A percentile compares a stretch with the other conserved stretches of the same genome.
These are phyloP conservation scores for Hypoxylon sp. DNA, from an alignment of 2,329 filamentous ascomycete species.

Conservation along the genomic window DNA sequence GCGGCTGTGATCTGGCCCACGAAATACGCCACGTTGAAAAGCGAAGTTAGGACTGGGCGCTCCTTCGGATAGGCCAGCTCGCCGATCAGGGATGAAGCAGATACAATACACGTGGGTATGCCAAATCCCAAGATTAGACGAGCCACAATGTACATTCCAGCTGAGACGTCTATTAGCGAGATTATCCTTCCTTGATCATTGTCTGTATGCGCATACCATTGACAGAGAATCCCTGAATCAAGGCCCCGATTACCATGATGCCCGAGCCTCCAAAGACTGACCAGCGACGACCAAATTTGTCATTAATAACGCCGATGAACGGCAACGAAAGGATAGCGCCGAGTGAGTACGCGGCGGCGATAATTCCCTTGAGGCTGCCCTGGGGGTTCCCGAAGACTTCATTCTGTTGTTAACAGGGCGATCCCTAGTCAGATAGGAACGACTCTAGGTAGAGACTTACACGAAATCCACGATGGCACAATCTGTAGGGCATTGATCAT, in stretches of 20 bases:
- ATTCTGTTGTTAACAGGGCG: conserved; percentile 18
- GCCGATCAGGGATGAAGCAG: conserved; percentile 70
- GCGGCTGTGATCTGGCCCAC: conserved; percentile 66
- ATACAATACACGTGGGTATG: conserved; percentile 72
- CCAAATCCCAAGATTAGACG: conserved; percentile 73
- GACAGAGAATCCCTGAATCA: conserved; percentile 67
- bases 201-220: conserved; percentile 56
- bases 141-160: conserved; percentile 71
- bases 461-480: conserved; percentile 55
- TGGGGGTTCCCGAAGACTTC: conserved; percentile 60
- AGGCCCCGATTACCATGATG: conserved; percentile 68
- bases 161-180: conserved; percentile 32
- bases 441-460: conserved; percentile 49
- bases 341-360: conserved; percentile 71
- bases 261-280: conserved; percentile 69
- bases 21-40: conserved; percentile 73
- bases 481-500: conserved; percentile 63
- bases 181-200: not conserved
- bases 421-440: not conserved
- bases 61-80: conserved; percentile 74
- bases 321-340: conserved; percentile 72
- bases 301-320: conserved; percentile 69
- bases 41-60: conserved; percentile 69
- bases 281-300: conserved; percentile 69
- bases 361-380: conserved; percentile 66